These are phyloP conservation scores for Fraxinus ornus DNA, from an alignment of 305 asterid genomes.

Conservation along the genomic window DNA sequence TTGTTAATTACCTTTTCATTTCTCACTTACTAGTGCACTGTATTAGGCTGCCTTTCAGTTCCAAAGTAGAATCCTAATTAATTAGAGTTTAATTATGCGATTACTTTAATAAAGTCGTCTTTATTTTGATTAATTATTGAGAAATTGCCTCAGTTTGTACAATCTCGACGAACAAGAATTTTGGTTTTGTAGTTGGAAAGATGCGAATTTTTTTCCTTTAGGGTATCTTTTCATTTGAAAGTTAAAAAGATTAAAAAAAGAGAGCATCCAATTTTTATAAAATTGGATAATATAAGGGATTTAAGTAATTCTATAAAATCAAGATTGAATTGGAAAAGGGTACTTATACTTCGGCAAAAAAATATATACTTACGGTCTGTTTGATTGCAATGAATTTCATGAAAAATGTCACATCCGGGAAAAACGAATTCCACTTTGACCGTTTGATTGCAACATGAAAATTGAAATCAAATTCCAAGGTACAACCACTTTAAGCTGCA, in stretches of 20 bases:
- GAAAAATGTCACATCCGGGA: too few species aligned
- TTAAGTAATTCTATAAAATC: background rate
- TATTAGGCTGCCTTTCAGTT: constrained; percentile 27
- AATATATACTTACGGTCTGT: background rate
- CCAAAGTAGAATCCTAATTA: constrained; percentile 20
- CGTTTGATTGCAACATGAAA: too few species aligned
- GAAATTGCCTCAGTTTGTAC: constrained; percentile 39
- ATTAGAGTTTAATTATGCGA: constrained; percentile 31
- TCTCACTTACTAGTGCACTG: background rate
- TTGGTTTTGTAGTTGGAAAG: constrained; percentile 46
- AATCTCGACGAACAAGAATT: constrained; percentile 33
- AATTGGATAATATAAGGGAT: background rate
- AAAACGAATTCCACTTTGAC: too few species aligned
- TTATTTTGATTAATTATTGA: constrained; percentile 33
- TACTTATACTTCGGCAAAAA: background rate
- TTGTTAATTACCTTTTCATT: background rate
- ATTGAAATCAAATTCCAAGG: too few species aligned
- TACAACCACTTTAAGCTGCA: too few species aligned
- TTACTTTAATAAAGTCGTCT: constrained; percentile 51
- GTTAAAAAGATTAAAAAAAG: constrained; percentile 12
- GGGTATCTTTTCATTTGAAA: constrained; percentile 16
- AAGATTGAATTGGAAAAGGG: background rate
- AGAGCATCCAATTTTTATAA: constrained; percentile 20
- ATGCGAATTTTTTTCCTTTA: constrained; percentile 31
- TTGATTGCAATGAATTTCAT: too few species aligned